Evolutionary conservation across 352 stramenopile genomes (phyloP), one percentile per base, ranked within the genome.

Genomic region (Phytophthora sansomeana): DNA sequence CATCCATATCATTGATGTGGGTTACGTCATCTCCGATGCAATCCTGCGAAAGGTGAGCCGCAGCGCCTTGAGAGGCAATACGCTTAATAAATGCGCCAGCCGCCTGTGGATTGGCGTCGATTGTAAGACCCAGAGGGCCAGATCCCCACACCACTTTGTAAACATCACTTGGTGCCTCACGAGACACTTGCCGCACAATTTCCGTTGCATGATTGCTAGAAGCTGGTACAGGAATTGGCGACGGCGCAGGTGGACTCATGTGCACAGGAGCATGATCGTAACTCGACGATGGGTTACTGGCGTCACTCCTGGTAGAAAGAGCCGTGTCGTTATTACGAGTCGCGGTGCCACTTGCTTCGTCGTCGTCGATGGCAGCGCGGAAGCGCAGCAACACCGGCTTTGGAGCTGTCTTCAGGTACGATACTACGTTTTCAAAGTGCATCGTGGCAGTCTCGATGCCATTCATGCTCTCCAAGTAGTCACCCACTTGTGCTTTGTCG

Each of bases 1-100:
- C 80, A 58, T 94, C 83, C 69, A 94, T 90, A 46, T 93, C 86
- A 59, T 96, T 96, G 59, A 96, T 94, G 58, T 93, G 82, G 13
- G 83, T 93, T 48, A 96, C 73, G 41, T 89, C 85, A 59, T 96
- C 87, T 19, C 84, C 84, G 14, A 92, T 72, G 63, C 87, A 94
- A 43, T 96, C 87, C 28, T 96, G 83, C n/a, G 85, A 77, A 6
- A 96, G 68, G 29, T 87, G 77, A 29, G 85, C 77, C 0, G 87
- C 85, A 29, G 87, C 87, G n/a, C 87, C 87, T 7, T 87, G 73
- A 30, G 80, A 71, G 39, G 80, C 83, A 49, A 93, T 92, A 28
- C 87, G 85, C 67, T 96, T 96, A 55, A 96, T 96, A 68, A 90
- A 93, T 33, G 86, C 87, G 32, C 86, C 86, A 0, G 78, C 70